These are phyloP conservation scores for Aspergillus bridgeri DNA, from an alignment of 495 filamentous ascomycete species.

Conservation along the genomic window DNA sequence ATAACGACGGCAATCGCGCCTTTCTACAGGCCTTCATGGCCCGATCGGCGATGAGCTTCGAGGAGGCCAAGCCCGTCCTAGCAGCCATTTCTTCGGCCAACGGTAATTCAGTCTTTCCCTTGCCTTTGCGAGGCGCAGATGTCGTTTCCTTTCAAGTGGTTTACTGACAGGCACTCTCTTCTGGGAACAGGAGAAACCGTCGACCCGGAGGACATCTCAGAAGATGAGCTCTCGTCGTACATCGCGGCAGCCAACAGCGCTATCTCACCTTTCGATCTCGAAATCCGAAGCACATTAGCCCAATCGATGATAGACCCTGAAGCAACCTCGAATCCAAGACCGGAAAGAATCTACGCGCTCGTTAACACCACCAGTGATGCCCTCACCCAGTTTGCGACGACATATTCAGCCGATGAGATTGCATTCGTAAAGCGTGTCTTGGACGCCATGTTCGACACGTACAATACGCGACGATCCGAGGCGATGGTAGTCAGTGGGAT, in stretches of 20 bases:
- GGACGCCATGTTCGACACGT: constrained; percentile 85
- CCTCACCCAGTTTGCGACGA: constrained; percentile 83
- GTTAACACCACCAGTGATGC: constrained; percentile 87
- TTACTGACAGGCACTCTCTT: neutral
- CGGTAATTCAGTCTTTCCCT: constrained; percentile 21
- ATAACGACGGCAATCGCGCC: constrained; percentile 76
- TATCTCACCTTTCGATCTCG: constrained; percentile 77
- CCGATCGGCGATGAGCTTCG: constrained; percentile 68
- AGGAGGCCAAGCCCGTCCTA: constrained; percentile 67
- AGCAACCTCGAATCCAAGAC: constrained; percentile 7
- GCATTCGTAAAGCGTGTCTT: constrained; percentile 83
- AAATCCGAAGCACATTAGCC: constrained; percentile 70
- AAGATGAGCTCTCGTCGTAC: constrained; percentile 64
- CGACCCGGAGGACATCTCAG: constrained; percentile 57
- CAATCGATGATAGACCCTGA: constrained; percentile 45
- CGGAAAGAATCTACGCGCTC: constrained; percentile 60
- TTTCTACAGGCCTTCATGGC: constrained; percentile 90
- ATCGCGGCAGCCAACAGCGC: constrained; percentile 65
- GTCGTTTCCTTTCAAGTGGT: neutral
- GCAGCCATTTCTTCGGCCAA: constrained; percentile 68
- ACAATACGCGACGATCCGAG: constrained; percentile 73
- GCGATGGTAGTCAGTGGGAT: constrained; percentile 74
- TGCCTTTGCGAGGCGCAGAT: too few species aligned
- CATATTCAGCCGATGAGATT: constrained; percentile 77
- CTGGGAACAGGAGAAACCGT: constrained; percentile 33